Conservation (phyloP, 352 stramenopile genomes). For the Paralagenidium karlingii region DNA sequence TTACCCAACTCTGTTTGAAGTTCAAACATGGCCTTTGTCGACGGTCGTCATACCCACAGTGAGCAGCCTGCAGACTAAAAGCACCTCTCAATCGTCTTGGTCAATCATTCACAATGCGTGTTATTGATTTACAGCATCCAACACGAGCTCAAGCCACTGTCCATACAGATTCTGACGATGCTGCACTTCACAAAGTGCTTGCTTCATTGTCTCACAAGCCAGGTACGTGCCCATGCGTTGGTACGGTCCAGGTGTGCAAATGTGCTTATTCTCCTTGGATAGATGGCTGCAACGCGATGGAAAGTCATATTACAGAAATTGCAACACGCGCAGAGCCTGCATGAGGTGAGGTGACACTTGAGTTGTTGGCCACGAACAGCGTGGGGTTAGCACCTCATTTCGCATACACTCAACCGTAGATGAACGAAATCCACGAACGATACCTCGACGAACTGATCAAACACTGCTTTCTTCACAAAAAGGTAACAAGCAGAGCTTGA, state of each 20-base stretch:
- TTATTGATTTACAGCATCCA: conserved; percentile 24
- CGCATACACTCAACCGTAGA: too few relatives aligned
- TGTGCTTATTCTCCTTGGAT: too few relatives aligned
- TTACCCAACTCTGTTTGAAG: conserved; percentile 8
- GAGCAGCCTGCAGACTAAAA: conserved; percentile 10
- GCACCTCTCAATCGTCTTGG: too few relatives aligned
- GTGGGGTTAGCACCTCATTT: too few relatives aligned
- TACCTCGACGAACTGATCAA: conserved; percentile 54
- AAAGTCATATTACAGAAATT: too few relatives aligned
- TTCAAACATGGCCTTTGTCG: conserved; percentile 48
- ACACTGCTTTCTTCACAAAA: conserved; percentile 57
- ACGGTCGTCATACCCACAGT: conserved; percentile 29
- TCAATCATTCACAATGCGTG: too few relatives aligned
- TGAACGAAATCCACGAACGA: conserved; percentile 40
- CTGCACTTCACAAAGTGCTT: conserved; percentile 63
- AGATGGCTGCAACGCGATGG: too few relatives aligned
- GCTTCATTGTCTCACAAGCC: conserved; percentile 49
- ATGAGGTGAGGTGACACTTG: too few relatives aligned
- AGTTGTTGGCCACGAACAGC: too few relatives aligned
- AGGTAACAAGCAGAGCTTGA: too few relatives aligned
- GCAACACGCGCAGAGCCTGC: too few relatives aligned
- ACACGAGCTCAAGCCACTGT: conserved; percentile 17
- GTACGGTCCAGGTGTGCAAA: too few relatives aligned
- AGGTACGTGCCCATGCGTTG: conserved; percentile 13
- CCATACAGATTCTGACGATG: conserved; percentile 55